phyloP scores from a whole-genome alignment of 2,329 filamentous ascomycete species.

The Lasiodiplodia hormozganensis region DNA sequence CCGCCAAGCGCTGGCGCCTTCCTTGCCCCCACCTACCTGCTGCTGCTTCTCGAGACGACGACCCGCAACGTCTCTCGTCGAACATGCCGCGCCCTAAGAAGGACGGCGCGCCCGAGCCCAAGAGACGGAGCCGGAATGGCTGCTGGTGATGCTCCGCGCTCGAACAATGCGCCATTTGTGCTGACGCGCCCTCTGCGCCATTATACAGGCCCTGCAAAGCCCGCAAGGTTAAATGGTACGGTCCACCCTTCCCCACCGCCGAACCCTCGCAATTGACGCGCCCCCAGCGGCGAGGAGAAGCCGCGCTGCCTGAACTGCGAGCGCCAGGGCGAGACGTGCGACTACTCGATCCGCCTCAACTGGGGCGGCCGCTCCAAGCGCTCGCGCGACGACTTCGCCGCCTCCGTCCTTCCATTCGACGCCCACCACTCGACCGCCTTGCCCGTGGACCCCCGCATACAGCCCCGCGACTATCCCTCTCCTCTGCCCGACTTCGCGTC shows the following conservation, averaged over 20 bases:
- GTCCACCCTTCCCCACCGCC: constrained; percentile 12
- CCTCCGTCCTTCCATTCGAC: constrained; percentile 34
- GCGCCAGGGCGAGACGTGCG: constrained; percentile 74
- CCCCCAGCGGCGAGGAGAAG: constrained; percentile 71
- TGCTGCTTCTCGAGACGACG: neutral
- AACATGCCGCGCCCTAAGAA: constrained; percentile 71
- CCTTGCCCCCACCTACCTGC: constrained; percentile 3
- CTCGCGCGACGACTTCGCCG: constrained; percentile 50
- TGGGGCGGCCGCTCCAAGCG: constrained; percentile 77
- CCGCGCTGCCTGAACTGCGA: constrained; percentile 76
- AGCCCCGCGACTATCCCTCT: constrained; percentile 35
- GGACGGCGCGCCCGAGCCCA: constrained; percentile 68
- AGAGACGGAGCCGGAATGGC: constrained; percentile 71
- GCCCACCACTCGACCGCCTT: neutral
- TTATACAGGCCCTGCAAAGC: constrained; percentile 75
- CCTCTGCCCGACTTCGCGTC: constrained; percentile 22
- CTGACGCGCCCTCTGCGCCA: constrained; percentile 17
- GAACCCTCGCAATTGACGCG: constrained; percentile 33
- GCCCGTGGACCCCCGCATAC: constrained; percentile 28
- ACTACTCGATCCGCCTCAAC: constrained; percentile 81
- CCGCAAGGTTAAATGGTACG: constrained; percentile 77
- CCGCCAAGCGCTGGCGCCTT: constrained; percentile 13
- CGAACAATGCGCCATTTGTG: constrained; percentile 11
- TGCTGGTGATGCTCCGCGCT: constrained; percentile 62
- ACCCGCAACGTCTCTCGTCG: constrained; percentile 1